phyloP scores from a whole-genome alignment of 352 stramenopile species.

The Pythium aquatile region DNA sequence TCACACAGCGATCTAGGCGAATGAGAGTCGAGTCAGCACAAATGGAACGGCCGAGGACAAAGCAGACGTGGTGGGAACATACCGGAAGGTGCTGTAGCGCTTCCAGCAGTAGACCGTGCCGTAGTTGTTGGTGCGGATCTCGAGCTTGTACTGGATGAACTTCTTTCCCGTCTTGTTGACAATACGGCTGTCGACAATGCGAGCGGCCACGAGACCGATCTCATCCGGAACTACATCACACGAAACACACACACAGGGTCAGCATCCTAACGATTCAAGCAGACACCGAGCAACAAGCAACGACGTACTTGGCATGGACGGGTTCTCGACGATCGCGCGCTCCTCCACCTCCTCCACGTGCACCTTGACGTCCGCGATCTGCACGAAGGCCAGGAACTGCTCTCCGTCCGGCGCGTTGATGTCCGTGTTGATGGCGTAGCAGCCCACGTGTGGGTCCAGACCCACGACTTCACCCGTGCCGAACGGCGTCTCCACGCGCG shows the following conservation, averaged over 20 bases:
- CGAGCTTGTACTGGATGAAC: conserved; percentile 90
- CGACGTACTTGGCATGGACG: conserved; percentile 70
- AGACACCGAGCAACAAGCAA: conserved; percentile 3
- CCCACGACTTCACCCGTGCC: conserved; percentile 79
- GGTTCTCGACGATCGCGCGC: conserved; percentile 78
- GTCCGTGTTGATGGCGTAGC: conserved; percentile 87
- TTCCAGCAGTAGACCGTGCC: conserved; percentile 89
- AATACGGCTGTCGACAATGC: conserved; percentile 83
- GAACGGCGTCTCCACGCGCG: conserved; percentile 84
- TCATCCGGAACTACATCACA: conserved; percentile 65
- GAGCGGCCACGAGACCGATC: conserved; percentile 74
- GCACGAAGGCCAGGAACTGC: conserved; percentile 81
- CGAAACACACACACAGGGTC: conserved; percentile 14
- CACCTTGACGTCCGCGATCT: conserved; percentile 72
- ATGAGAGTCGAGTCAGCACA: not conserved
- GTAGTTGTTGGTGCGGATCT: conserved; percentile 87
- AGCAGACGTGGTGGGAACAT: conserved; percentile 14
- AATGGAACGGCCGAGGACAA: no score
- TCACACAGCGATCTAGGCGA: conserved; percentile 67
- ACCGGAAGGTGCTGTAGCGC: conserved; percentile 88
- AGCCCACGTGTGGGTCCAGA: conserved; percentile 84
- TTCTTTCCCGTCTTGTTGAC: conserved; percentile 84
- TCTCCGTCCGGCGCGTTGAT: conserved; percentile 70
- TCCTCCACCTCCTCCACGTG: conserved; percentile 76
- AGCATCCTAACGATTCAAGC: conserved; percentile 18